These are phyloP conservation scores for Pseudomonodictys pantanalensis DNA, from an alignment of 495 filamentous ascomycete genomes.

Conservation along the genomic window DNA sequence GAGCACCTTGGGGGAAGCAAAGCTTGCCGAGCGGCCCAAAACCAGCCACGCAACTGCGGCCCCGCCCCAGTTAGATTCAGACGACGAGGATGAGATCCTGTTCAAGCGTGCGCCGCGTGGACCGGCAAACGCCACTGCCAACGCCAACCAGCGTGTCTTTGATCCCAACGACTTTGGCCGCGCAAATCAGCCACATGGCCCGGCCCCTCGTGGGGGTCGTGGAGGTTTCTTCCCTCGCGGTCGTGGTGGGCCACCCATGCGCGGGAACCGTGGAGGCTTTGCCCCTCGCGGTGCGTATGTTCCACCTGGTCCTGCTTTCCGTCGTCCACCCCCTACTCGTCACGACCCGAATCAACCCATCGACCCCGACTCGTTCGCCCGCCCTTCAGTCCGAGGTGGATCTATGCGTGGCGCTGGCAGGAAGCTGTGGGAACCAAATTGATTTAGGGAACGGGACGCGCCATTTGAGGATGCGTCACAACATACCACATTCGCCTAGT, in stretches of 20 bases:
- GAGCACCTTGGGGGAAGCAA: slow-evolving; percentile 29
- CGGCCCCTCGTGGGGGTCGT: slow-evolving; percentile 22
- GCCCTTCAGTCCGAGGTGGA: slow-evolving; percentile 30
- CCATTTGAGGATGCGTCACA: too few species aligned
- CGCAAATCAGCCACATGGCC: slow-evolving; percentile 14
- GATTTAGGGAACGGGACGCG: too few species aligned
- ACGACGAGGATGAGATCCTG: slow-evolving; percentile 61
- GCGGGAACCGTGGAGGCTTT: slow-evolving; percentile 25
- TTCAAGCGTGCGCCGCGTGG: slow-evolving; percentile 42
- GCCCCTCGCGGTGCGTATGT: slow-evolving; percentile 25
- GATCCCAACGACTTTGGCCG: slow-evolving; percentile 44
- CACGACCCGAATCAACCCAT: slow-evolving; percentile 51
- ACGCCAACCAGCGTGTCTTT: slow-evolving; percentile 29
- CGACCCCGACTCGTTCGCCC: slow-evolving; percentile 56
- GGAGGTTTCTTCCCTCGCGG: slow-evolving; percentile 17
- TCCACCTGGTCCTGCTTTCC: slow-evolving; percentile 15
- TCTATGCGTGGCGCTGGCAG: slow-evolving; percentile 24
- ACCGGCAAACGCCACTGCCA: slow-evolving; percentile 33
- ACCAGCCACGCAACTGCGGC: slow-evolving; percentile 40
- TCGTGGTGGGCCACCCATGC: slow-evolving; percentile 11
- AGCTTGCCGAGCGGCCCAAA: slow-evolving; percentile 30
- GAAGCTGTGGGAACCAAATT: slow-evolving; percentile 35
- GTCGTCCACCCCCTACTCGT: slow-evolving; percentile 17
- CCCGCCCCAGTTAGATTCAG: slow-evolving; percentile 46
- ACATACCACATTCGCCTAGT: too few species aligned